phyloP scores from a whole-genome alignment of 2,329 filamentous ascomycete species.

The Alternaria solani region DNA sequence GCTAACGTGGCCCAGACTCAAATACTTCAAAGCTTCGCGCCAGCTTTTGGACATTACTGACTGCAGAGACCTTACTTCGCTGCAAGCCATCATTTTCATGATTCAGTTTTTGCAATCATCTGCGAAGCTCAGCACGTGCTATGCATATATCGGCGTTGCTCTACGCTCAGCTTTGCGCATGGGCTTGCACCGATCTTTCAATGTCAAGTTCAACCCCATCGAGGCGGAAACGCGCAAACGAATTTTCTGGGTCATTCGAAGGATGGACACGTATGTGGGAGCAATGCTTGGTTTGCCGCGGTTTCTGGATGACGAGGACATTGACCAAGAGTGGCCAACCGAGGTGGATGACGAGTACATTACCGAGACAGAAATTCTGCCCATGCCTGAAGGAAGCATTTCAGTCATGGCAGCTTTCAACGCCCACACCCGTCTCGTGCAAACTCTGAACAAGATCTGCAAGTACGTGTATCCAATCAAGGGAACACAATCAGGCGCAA shows the following conservation, averaged over 20 bases:
- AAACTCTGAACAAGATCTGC: conserved; percentile 68
- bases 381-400: conserved; percentile 64
- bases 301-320: conserved; percentile 59
- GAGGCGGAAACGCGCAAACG: conserved; percentile 60
- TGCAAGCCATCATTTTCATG: conserved; percentile 63
- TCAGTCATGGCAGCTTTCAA: conserved; percentile 68
- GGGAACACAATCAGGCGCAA: conserved; percentile 49
- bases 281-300: conserved; percentile 60
- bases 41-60: conserved; percentile 62
- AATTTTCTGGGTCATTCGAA: conserved; percentile 61
- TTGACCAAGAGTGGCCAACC: conserved; percentile 58
- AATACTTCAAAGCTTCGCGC: conserved; percentile 59
- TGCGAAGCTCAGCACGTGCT: conserved; percentile 62
- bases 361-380: conserved; percentile 57
- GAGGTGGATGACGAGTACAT: conserved; percentile 62
- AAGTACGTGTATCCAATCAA: conserved; percentile 71
- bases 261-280: conserved; percentile 62
- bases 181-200: conserved; percentile 60
- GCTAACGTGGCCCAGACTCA: conserved; percentile 50
- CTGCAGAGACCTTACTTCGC: conserved; percentile 58
- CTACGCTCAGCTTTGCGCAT: conserved; percentile 60
- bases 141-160: conserved; percentile 62
- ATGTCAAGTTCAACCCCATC: conserved; percentile 57
- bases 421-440: conserved; percentile 65
- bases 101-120: conserved; percentile 62